Evolutionary conservation across 768 basidiomycete species (phyloP).

Genomic region (Tylopilus sp.): DNA sequence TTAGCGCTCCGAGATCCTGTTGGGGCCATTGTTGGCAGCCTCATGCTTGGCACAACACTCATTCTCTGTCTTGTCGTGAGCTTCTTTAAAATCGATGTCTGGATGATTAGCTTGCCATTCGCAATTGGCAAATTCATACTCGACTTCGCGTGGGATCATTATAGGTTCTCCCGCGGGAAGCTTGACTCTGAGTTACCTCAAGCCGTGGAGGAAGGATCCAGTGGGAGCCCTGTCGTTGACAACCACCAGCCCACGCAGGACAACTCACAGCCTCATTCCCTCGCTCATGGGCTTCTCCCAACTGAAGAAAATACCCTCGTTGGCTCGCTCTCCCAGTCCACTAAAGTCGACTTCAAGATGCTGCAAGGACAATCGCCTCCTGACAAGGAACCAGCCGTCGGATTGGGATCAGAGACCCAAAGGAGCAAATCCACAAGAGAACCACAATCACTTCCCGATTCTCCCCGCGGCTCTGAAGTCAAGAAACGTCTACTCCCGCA

Average conservation of each 20-base stretch:
- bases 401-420: not conserved
- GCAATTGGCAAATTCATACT: constrained; percentile 67
- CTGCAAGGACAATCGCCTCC: no score
- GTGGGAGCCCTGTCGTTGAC: not conserved
- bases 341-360: no score
- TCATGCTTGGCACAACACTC: constrained; percentile 64
- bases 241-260: not conserved
- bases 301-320: not conserved
- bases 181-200: constrained; percentile 3
- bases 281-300: not conserved
- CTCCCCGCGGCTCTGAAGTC: no score
- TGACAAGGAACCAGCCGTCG: no score
- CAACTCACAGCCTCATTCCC: not conserved
- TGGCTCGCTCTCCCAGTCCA: not conserved
- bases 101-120: no score
- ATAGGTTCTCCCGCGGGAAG: constrained; percentile 33
- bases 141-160: constrained; percentile 61
- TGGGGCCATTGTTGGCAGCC: constrained; percentile 71
- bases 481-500: no score
- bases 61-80: constrained; percentile 70
- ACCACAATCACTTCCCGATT: not conserved
- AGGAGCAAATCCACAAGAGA: not conserved
- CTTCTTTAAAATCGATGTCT: constrained; percentile 75
- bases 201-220: not conserved
- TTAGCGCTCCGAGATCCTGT: constrained; percentile 72